Evolutionary conservation across 139 green algal species (phyloP).

Genomic region (Zygnema circumcarinatum): DNA sequence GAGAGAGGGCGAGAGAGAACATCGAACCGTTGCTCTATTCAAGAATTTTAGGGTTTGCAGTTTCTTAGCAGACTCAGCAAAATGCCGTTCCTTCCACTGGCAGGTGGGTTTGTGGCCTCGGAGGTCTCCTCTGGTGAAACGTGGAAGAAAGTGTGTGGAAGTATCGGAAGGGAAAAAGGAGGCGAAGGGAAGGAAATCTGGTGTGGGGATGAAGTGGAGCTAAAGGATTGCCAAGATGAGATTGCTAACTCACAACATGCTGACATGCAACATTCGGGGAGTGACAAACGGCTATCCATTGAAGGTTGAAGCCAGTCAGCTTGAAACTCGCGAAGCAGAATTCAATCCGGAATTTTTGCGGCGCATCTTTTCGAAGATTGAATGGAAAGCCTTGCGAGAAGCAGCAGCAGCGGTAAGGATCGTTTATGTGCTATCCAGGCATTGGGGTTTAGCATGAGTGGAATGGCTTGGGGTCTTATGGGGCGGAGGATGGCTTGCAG

Average conservation of each 20-base stretch:
- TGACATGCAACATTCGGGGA: conserved; percentile 93
- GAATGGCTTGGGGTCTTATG: neutral
- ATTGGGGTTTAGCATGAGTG: neutral
- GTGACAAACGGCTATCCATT: conserved; percentile 93
- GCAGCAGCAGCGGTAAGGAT: conserved; percentile 67
- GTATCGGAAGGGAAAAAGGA: too few species aligned
- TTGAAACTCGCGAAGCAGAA: conserved; percentile 77
- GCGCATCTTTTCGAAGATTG: conserved; percentile 86
- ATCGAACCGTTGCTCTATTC: too few species aligned
- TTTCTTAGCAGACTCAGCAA: too few species aligned
- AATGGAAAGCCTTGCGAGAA: conserved; percentile 84
- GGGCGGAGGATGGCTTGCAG: conserved; percentile 2
- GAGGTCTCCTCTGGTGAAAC: too few species aligned
- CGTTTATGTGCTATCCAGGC: neutral
- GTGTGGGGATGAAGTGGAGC: too few species aligned
- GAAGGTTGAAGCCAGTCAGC: conserved; percentile 82
- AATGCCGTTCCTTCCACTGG: too few species aligned
- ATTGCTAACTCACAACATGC: conserved; percentile 98
- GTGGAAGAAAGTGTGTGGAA: too few species aligned
- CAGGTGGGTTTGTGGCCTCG: too few species aligned
- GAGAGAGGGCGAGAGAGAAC: too few species aligned
- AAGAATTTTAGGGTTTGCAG: too few species aligned
- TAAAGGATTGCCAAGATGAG: conserved; percentile 81
- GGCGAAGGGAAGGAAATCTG: too few species aligned
- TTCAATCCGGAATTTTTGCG: conserved; percentile 90